Evolutionary conservation across 2,329 filamentous ascomycete genomes (phyloP).

Genomic region (Phyllosticta citribraziliensis): DNA sequence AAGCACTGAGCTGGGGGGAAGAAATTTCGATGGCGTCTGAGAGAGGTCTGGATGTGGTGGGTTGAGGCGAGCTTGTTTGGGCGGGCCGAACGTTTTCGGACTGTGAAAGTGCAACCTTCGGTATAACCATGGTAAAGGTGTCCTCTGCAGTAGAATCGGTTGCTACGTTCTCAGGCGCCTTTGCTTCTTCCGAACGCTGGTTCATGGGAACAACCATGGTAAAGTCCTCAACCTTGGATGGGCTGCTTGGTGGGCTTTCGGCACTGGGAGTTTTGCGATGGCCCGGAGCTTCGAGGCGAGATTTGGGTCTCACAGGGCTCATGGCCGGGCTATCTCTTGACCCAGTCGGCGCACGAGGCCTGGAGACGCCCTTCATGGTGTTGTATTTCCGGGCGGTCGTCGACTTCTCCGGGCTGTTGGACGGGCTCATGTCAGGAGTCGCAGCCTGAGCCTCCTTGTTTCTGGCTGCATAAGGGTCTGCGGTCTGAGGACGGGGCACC

Average conservation of each 20-base stretch:
- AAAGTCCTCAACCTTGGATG: conserved; percentile 36
- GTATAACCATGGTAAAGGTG: conserved; percentile 43
- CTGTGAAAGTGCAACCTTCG: conserved; percentile 21
- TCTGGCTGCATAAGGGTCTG: conserved; percentile 42
- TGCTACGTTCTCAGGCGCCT: conserved; percentile 29
- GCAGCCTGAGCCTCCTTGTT: conserved; percentile 27
- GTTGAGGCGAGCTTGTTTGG: neutral
- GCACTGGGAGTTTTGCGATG: conserved; percentile 22
- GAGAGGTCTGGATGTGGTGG: conserved; percentile 16
- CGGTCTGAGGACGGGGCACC: conserved; percentile 41
- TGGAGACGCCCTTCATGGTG: conserved; percentile 18
- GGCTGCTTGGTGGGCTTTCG: conserved; percentile 24
- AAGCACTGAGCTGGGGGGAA: conserved; percentile 1
- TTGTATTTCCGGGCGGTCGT: conserved; percentile 26
- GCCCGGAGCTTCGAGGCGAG: conserved; percentile 20
- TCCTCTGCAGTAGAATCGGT: conserved; percentile 32
- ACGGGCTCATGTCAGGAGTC: conserved; percentile 38
- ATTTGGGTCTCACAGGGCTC: conserved; percentile 28
- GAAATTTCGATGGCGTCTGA: conserved; percentile 13
- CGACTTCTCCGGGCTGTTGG: conserved; percentile 32
- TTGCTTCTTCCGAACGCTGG: conserved; percentile 29
- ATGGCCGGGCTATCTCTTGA: conserved; percentile 19
- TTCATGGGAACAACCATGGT: conserved; percentile 33
- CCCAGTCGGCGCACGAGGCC: conserved; percentile 21
- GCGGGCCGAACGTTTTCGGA: neutral